These are phyloP conservation scores for Neurospora tetraspora DNA, from an alignment of 495 filamentous ascomycete species.

Conservation along the genomic window DNA sequence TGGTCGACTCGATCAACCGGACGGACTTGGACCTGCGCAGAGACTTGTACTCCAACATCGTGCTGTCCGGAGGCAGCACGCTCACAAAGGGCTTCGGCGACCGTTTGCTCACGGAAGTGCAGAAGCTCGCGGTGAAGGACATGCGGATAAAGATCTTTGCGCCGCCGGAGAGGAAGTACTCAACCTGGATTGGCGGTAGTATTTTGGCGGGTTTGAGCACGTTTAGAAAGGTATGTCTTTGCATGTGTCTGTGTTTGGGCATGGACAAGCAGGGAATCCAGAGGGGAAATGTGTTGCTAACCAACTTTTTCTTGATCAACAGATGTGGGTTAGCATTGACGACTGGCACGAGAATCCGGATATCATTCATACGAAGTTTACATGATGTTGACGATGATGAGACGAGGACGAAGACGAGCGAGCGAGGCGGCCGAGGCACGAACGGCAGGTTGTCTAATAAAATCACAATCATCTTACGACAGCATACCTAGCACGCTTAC, in stretches of 20 bases:
- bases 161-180: constrained; percentile 94
- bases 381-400: constrained; percentile 33
- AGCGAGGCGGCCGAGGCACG: background rate
- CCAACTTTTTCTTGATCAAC: constrained; percentile 1
- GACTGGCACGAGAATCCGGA: constrained; percentile 99
- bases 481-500: too few relatives aligned
- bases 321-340: constrained; percentile 99
- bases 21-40: constrained; percentile 98
- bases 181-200: constrained; percentile 96
- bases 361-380: constrained; percentile 95
- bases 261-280: background rate
- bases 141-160: constrained; percentile 99
- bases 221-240: constrained; percentile 76
- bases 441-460: background rate
- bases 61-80: constrained; percentile 90
- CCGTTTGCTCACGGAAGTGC: constrained; percentile 81
- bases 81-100: constrained; percentile 88
- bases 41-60: constrained; percentile 88
- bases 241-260: constrained; percentile 4
- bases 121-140: constrained; percentile 87
- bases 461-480: background rate
- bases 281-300: constrained; percentile 3
- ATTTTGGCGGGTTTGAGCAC: constrained; percentile 96
- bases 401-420: background rate
- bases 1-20: constrained; percentile 89